phyloP scores from a whole-genome alignment of 139 green algal species.

The Mychonastes homosphaera region DNA sequence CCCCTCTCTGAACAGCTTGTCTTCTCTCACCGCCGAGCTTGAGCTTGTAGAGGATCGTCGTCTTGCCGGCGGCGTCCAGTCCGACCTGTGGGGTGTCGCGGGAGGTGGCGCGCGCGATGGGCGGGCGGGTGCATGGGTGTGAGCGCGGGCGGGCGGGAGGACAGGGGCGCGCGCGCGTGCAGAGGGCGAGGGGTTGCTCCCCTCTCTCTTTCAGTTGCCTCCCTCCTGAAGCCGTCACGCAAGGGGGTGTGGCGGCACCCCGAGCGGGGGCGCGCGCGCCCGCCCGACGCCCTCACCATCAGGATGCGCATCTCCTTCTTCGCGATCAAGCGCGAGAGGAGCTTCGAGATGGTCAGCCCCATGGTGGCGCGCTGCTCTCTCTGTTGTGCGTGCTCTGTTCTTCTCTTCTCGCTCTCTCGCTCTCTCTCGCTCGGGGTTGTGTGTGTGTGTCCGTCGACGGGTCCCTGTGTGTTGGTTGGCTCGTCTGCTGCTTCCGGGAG shows the following conservation, averaged over 20 bases:
- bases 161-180: background rate
- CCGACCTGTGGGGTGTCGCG: constrained; percentile 80
- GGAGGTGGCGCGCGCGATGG: too few species aligned
- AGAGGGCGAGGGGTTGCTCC: too few species aligned
- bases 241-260: too few species aligned
- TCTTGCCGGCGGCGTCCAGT: constrained; percentile 96
- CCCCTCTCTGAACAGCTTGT: too few species aligned
- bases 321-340: constrained; percentile 81
- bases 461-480: background rate
- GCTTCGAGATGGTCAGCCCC: constrained; percentile 87
- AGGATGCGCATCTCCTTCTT: constrained; percentile 99
- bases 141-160: background rate
- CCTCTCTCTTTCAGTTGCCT: too few species aligned
- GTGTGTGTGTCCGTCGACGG: background rate
- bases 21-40: too few species aligned
- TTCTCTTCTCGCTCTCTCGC: background rate
- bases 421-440: background rate
- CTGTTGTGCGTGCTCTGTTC: background rate
- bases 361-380: constrained; percentile 41
- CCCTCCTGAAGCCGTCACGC: background rate
- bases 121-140: too few species aligned
- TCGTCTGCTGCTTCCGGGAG: too few species aligned
- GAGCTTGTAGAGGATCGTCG: constrained; percentile 99
- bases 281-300: too few species aligned
- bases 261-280: too few species aligned